Base-by-base conservation (phyloP, 768 basidiomycete species). In the Brasilioporus rufonigricans region DNA sequence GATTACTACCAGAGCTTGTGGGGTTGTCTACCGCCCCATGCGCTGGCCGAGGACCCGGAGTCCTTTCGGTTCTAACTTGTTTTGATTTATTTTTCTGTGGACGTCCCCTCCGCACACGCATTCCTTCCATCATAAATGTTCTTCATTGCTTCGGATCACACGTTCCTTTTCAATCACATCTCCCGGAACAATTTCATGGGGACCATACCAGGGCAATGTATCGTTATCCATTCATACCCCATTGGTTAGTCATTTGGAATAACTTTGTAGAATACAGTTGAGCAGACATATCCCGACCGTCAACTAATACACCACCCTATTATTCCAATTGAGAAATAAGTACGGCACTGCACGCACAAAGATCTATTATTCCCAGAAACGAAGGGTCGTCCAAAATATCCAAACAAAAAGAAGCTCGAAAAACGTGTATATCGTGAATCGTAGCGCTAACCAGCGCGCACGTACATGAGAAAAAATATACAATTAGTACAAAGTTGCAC, bases 1-100 rank as follows among this genome's bases (percentile, higher is more conserved):
- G 48, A 47, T 4, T 56, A 60, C 27, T 71, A 70, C 48, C 57
- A 57, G 39, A 57, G 35, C 18, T 55, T 69, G 41, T 73, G 72
- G 71, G 69, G 65, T 3, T 55, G 53, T 24, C 31, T 7, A 23
- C 65, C 67, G 2, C 33, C 57, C 8, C 26, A 41, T 29, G 46
- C 35, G 12, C 32, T 67, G n/a, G 49, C 35, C n/a, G 46, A 53
- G 43, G 27, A 44, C 27, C 48, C 40, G 2, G 39, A 45, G 21
- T 33, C n/a, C 38, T 52, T 65, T 24, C 23, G 27, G 13, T 19
- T 44, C 21, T 19, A 38, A 60, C 52, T 44, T 32, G 1, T 48
- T 39, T 24, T 59, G 1, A 19, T 16, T 36, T 44, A n/a, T 23
- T 18, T 18, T 18, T 33, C 26, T 31, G 26, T 1, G n/a, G 36